These are phyloP conservation scores for Aspergillus eucalypticola DNA, from an alignment of 2,329 filamentous ascomycete species.

Conservation along the genomic window DNA sequence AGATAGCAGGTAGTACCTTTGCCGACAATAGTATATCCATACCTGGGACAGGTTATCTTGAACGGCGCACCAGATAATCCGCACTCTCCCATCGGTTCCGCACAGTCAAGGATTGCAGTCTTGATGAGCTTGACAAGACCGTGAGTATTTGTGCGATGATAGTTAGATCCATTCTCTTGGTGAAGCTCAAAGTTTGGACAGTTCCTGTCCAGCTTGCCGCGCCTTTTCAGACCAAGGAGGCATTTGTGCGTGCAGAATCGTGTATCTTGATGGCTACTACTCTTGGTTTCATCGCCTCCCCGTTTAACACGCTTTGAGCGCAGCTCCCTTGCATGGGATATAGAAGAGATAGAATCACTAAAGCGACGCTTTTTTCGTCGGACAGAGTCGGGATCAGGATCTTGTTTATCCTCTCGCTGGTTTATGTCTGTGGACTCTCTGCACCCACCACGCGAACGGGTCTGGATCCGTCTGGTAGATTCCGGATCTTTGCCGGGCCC, in stretches of 20 bases:
- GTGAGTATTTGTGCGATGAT: slow-evolving; percentile 18
- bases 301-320: background rate
- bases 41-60: slow-evolving; percentile 27
- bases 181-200: background rate
- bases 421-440: too few relatives aligned
- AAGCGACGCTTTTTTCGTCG: background rate
- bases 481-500: too few relatives aligned
- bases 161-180: background rate
- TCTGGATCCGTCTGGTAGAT: too few relatives aligned
- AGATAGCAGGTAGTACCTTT: slow-evolving; percentile 34
- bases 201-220: background rate
- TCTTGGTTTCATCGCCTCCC: background rate
- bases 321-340: background rate
- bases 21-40: slow-evolving; percentile 31
- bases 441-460: too few relatives aligned
- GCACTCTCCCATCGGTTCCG: slow-evolving; percentile 24
- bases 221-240: slow-evolving; percentile 24
- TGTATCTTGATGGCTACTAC: background rate
- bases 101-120: slow-evolving; percentile 23
- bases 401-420: background rate
- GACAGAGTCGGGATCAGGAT: background rate
- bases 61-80: slow-evolving; percentile 31
- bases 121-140: slow-evolving; percentile 24
- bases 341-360: slow-evolving; percentile 1
- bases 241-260: slow-evolving; percentile 3